Evolutionary conservation across 371 early-diverging fungal species (phyloP).

Genomic region (Syncephalis plumigaleata): DNA sequence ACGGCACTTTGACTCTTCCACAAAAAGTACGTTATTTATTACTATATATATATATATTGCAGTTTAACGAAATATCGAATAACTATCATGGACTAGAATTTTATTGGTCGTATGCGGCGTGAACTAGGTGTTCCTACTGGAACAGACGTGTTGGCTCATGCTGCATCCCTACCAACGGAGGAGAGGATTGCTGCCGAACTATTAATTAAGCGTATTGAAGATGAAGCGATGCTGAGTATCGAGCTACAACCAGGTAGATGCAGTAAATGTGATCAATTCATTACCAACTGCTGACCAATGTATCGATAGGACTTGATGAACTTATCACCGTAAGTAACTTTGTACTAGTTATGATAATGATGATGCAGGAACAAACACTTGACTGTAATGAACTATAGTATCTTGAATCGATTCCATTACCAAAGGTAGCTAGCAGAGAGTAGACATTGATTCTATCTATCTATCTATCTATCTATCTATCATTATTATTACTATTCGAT

Average conservation of each 20-base stretch:
- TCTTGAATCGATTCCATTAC: neutral
- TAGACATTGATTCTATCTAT: too few relatives aligned
- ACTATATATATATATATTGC: neutral
- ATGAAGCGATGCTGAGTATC: conserved; percentile 15
- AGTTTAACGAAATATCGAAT: neutral
- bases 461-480: neutral
- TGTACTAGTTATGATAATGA: neutral
- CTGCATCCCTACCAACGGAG: conserved; percentile 11
- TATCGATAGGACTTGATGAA: conserved; percentile 4
- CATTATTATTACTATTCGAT: neutral
- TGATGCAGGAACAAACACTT: neutral
- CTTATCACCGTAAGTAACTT: neutral
- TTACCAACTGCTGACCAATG: neutral
- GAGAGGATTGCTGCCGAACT: conserved; percentile 9
- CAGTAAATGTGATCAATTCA: neutral
- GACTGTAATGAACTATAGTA: conserved; percentile 7
- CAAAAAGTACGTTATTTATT: conserved; percentile 1
- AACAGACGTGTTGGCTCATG: conserved; percentile 12
- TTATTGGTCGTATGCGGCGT: conserved; percentile 8
- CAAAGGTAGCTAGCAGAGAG: too few relatives aligned
- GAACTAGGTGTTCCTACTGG: conserved; percentile 11
- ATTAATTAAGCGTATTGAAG: conserved; percentile 15
- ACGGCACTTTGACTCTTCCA: conserved; percentile 3
- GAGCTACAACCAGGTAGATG: conserved; percentile 12
- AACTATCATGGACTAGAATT: neutral